phyloP scores from a whole-genome alignment of 768 basidiomycete species.

The Ramaria sp. region DNA sequence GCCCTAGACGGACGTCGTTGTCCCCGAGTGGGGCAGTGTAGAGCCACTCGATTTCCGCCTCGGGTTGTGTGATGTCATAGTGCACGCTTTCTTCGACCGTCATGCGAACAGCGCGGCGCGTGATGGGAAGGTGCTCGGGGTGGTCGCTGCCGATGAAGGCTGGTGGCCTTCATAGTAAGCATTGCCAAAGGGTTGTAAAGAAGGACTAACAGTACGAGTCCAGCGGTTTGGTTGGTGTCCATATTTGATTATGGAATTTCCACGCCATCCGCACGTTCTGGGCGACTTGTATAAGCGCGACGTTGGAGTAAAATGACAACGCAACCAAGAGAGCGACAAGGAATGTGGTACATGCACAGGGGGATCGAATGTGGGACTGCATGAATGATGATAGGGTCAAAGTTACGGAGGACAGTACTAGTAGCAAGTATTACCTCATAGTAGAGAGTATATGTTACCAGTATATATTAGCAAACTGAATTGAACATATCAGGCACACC shows the following conservation, averaged over 20 bases:
- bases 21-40: conserved; percentile 19
- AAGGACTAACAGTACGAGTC: neutral
- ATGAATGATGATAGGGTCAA: no score
- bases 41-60: conserved; percentile 20
- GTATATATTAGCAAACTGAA: no score
- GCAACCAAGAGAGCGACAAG: neutral
- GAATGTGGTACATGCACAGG: neutral
- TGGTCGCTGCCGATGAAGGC: conserved; percentile 23
- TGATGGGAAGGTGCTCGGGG: conserved; percentile 17
- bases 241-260: neutral
- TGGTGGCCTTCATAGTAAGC: neutral
- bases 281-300: neutral
- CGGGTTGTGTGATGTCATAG: conserved; percentile 17
- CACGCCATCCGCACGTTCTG: neutral
- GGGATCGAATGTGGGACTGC: no score
- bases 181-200: neutral
- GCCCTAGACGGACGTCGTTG: conserved; percentile 23
- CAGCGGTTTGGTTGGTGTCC: neutral
- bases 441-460: no score
- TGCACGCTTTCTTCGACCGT: conserved; percentile 22
- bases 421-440: no score
- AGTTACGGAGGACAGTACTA: no score
- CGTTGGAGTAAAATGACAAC: neutral
- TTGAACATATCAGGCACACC: no score
- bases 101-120: conserved; percentile 13